Conservation (phyloP, 2,329 filamentous ascomycete genomes). For the Ophiostoma piceae region DNA sequence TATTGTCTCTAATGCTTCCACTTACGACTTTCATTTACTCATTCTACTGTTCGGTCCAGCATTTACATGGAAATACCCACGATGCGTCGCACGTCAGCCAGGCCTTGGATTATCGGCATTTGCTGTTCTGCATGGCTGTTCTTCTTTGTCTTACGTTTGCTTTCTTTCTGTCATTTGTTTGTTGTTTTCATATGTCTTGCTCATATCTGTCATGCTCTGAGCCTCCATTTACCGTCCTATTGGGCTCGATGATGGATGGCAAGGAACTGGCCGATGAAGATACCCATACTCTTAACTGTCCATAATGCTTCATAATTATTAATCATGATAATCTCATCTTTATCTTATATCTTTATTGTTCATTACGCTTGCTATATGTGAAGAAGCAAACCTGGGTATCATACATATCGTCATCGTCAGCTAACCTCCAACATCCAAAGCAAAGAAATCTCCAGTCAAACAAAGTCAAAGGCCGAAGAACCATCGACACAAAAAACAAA, state of each 20-base stretch:
- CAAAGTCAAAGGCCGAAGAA: not conserved
- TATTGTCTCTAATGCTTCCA: not conserved
- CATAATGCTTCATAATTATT: not conserved
- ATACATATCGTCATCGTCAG: not conserved
- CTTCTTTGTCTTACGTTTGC: not conserved
- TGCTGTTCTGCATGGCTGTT: not conserved
- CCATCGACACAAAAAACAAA: not conserved
- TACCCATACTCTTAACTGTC: constrained; percentile 15
- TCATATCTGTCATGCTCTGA: not conserved
- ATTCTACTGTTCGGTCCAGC: not conserved
- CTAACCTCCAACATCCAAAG: not conserved
- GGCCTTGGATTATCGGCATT: constrained; percentile 1
- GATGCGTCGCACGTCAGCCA: not conserved
- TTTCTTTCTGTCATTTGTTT: not conserved
- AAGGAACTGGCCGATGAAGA: constrained; percentile 12
- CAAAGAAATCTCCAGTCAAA: too few species aligned
- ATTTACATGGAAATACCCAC: not conserved
- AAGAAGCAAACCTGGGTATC: not conserved
- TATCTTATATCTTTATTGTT: not conserved
- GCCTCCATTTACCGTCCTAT: not conserved
- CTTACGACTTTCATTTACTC: not conserved
- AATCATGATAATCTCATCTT: not conserved
- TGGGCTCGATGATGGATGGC: not conserved
- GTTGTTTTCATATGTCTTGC: not conserved
- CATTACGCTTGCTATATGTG: too few species aligned